Evolutionary conservation across 192 early-diverging fungal genomes (phyloP).

Genomic region (Coemansia sp.): DNA sequence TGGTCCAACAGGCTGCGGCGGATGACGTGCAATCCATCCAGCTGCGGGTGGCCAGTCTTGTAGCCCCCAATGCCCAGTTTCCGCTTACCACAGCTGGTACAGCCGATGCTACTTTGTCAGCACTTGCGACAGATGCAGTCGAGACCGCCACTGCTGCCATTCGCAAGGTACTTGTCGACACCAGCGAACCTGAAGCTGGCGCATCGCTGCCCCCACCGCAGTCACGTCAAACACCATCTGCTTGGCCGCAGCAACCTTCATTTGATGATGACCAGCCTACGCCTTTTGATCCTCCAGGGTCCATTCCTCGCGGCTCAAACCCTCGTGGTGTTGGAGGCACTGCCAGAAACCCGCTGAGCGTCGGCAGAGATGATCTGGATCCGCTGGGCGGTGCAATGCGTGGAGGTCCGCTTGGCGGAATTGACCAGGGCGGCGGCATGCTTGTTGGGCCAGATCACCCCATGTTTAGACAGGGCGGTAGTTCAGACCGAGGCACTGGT

Average conservation of each 20-base stretch:
- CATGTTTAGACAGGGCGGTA: slow-evolving; percentile 67
- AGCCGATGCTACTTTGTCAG: not conserved
- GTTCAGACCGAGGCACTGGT: slow-evolving; percentile 22
- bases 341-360: slow-evolving; percentile 12
- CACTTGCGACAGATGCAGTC: slow-evolving; percentile 18
- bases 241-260: not conserved
- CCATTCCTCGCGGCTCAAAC: not conserved
- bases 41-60: slow-evolving; percentile 7
- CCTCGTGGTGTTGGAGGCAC: not conserved
- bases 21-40: slow-evolving; percentile 10
- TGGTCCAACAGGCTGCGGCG: slow-evolving; percentile 7
- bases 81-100: slow-evolving; percentile 8
- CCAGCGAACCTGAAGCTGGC: not conserved
- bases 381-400: slow-evolving; percentile 29
- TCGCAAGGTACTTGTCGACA: slow-evolving; percentile 15
- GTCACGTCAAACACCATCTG: not conserved
- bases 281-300: not conserved
- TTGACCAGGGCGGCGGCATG: slow-evolving; percentile 75
- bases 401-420: slow-evolving; percentile 32
- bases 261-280: not conserved
- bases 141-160: slow-evolving; percentile 23
- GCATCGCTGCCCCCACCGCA: not conserved
- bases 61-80: slow-evolving; percentile 15
- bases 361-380: slow-evolving; percentile 76
- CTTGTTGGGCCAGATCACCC: slow-evolving; percentile 85